These are phyloP conservation scores for Claviceps quebecensis DNA, from an alignment of 2,329 filamentous ascomycete genomes.

Conservation along the genomic window DNA sequence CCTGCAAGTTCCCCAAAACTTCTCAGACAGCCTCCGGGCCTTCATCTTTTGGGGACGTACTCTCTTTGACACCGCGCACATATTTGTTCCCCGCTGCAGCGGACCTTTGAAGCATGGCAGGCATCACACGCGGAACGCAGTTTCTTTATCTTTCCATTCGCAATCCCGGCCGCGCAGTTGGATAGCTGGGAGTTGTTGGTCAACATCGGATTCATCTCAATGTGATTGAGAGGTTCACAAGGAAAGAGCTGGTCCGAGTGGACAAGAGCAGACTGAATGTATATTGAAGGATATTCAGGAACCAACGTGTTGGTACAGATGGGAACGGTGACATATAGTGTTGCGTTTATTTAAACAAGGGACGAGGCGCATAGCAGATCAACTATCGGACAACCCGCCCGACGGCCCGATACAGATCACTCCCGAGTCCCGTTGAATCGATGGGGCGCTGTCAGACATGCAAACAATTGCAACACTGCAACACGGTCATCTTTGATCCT, in stretches of 20 bases:
- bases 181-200: not conserved
- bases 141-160: not conserved
- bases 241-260: not conserved
- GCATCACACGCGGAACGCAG: slow-evolving; percentile 5
- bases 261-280: too few relatives aligned
- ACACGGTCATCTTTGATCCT: too few relatives aligned
- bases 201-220: not conserved
- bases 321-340: too few relatives aligned
- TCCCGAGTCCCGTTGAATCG: too few relatives aligned
- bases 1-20: not conserved
- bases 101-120: slow-evolving; percentile 5
- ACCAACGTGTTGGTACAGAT: too few relatives aligned
- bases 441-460: too few relatives aligned
- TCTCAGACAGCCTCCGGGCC: not conserved
- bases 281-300: too few relatives aligned
- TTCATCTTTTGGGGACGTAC: not conserved
- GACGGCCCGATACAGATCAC: too few relatives aligned
- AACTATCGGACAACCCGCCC: too few relatives aligned
- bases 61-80: slow-evolving; percentile 1
- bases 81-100: slow-evolving; percentile 1
- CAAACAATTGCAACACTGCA: too few relatives aligned
- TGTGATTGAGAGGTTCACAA: not conserved
- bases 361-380: too few relatives aligned
- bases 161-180: not conserved
- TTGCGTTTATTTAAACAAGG: too few relatives aligned